A percentile compares a stretch with the other conserved stretches of the same genome.
Evolutionary conservation across 208 protist genomes (phyloP).

Genomic region (Balamuthia mandrillaris): DNA sequence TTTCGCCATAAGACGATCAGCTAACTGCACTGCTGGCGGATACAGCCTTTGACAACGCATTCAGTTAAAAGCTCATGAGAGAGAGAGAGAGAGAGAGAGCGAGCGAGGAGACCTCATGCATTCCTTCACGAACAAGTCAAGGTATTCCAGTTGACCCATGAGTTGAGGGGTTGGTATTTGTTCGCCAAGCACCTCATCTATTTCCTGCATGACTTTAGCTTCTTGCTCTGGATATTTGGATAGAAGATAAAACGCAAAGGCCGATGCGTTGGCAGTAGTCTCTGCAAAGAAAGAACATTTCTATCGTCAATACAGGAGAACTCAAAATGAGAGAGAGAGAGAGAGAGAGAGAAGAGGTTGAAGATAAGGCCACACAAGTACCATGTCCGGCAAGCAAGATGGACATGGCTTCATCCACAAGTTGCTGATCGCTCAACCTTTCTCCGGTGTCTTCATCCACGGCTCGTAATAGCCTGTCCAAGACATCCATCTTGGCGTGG

Average conservation of each 20-base stretch:
- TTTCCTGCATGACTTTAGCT: not conserved
- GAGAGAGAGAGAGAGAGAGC: no score
- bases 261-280: slow-evolving; percentile 17
- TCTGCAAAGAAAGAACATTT: not conserved
- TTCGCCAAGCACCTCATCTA: not conserved
- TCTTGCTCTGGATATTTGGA: not conserved
- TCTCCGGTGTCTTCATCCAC: not conserved
- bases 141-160: not conserved
- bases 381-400: slow-evolving; percentile 25
- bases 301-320: no score
- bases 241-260: slow-evolving; percentile 1
- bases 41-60: no score
- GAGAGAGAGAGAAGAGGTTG: no score
- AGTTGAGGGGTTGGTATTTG: not conserved
- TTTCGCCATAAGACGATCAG: not conserved
- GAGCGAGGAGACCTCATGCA: no score
- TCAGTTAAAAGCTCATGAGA: no score
- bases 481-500: not conserved
- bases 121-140: slow-evolving; percentile 23
- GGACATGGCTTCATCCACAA: slow-evolving; percentile 17
- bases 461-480: not conserved
- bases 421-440: slow-evolving; percentile 17
- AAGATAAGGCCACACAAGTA: no score
- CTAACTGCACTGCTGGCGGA: not conserved
- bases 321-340: no score